Percentiles rank a stretch among this genome's conserved stretches.
Conservation (phyloP, 169 alveolate species). For the Plasmodium gallinaceum region DNA sequence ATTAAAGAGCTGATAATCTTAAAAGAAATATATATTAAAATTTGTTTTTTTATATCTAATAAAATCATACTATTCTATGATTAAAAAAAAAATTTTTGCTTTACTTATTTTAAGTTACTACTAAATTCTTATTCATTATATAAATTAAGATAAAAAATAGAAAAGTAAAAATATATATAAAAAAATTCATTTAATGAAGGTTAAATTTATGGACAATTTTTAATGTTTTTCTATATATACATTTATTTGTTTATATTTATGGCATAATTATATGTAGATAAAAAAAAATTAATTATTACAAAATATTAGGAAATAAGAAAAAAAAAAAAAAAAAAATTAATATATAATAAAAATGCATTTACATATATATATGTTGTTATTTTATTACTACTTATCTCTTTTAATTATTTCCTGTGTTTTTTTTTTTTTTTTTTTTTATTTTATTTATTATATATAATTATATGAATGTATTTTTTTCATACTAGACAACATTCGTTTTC, state of each 20-base stretch:
- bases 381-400: background rate
- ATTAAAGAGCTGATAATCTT: background rate
- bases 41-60: background rate
- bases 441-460: constrained; percentile 2
- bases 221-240: background rate
- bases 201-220: too few species aligned
- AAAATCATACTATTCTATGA: constrained; percentile 2
- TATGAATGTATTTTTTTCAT: constrained; percentile 4
- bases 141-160: background rate
- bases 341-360: background rate
- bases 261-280: background rate
- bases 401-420: background rate
- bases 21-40: background rate
- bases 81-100: background rate
- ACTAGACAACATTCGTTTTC: background rate
- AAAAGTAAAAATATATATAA: background rate
- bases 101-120: background rate
- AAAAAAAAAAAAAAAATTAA: background rate
- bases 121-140: background rate
- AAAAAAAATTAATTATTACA: background rate
- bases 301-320: background rate
- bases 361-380: background rate
- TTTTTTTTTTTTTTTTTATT: constrained; percentile 6
- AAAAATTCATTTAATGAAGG: background rate
- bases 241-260: background rate